A percentile compares a stretch with the other conserved stretches of the same genome.
Evolutionary conservation across 768 basidiomycete genomes (phyloP).

Genomic region (Leucogyrophana mollusca): DNA sequence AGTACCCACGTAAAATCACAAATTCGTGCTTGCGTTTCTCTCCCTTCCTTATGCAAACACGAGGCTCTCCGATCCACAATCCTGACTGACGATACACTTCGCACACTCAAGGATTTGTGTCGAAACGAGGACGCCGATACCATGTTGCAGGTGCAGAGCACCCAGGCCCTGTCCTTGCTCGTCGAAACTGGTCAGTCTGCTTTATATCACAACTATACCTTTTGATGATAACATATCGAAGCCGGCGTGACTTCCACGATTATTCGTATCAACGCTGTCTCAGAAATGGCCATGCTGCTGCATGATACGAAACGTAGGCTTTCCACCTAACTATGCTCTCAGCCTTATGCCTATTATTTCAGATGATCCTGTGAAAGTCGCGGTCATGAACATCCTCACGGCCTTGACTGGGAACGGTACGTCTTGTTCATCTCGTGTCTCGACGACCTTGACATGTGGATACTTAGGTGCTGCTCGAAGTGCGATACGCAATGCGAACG

Average conservation of each 20-base stretch:
- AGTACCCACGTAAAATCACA: conserved; percentile 5
- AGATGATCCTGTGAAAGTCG: conserved; percentile 21
- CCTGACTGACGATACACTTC: conserved; percentile 16
- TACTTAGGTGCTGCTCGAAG: conserved; percentile 7
- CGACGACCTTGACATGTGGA: background rate
- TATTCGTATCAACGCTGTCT: conserved; percentile 14
- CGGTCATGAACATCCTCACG: conserved; percentile 18
- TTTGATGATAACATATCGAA: conserved; percentile 13
- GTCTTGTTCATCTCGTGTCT: background rate
- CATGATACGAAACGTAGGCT: no score
- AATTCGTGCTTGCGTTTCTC: conserved; percentile 23
- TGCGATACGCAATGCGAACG: conserved; percentile 5
- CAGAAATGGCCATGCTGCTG: conserved; percentile 15
- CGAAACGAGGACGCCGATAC: conserved; percentile 14
- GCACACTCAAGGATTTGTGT: conserved; percentile 16
- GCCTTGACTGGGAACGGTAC: conserved; percentile 14
- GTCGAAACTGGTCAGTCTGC: conserved; percentile 16
- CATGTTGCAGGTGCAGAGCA: conserved; percentile 15
- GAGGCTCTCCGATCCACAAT: conserved; percentile 9
- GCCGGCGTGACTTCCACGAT: conserved; percentile 8
- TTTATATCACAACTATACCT: background rate
- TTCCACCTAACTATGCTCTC: no score
- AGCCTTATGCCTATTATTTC: background rate
- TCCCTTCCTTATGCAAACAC: conserved; percentile 27
- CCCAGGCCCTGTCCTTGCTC: conserved; percentile 24